Evolutionary conservation across 75 land plant species (phyloP), one percentile per base, ranked within the genome.

Genomic region (Sequoia sempervirens): DNA sequence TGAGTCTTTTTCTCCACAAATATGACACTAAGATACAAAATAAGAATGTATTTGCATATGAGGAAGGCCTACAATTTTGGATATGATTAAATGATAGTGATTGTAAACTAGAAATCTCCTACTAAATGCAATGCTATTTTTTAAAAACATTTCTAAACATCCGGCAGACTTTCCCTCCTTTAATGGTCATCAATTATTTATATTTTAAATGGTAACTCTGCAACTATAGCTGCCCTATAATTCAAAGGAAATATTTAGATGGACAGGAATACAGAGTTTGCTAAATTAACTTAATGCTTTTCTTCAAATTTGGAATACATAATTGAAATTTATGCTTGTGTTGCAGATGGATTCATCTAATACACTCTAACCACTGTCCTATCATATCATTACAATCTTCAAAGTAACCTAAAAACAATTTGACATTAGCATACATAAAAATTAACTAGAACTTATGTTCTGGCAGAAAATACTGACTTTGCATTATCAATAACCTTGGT

Each of bases 401-500:
- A 61, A 61, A 23, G 5, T 0, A 15, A 15, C 18, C 20, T 40
- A 40, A 1, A 40, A 40, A 40, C 41, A 40, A 40, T 34, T 34
- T 40, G 41, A 61, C 26, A 50, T 50, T 50, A 50, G 30, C 74
- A 70, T 9, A 28, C 74, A 70, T 70, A 70, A 72, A 6, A 37
- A 74, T 38, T 74, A 4, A 37, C 76, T 74, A 15, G 5, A 20
- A 36, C 17, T 18, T 74, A 7, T 56, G 41, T 74, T 74, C 40
- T 74, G 40, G 41, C 28, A 73, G 75, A 26, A 40, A n/a, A 68
- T 68, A 68, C 8, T 8, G 34, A n/a, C 72, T n/a, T 34, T 1
- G 32, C 12, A n/a, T 68, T 28, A 28, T 7, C 53, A 70, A 28
- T 17, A 13, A 87, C 89, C 89, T 87, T 82, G 68, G 80, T 46